Evolutionary conservation across 495 filamentous ascomycete genomes (phyloP).

Genomic region (Hypomontagnella monticulosa): DNA sequence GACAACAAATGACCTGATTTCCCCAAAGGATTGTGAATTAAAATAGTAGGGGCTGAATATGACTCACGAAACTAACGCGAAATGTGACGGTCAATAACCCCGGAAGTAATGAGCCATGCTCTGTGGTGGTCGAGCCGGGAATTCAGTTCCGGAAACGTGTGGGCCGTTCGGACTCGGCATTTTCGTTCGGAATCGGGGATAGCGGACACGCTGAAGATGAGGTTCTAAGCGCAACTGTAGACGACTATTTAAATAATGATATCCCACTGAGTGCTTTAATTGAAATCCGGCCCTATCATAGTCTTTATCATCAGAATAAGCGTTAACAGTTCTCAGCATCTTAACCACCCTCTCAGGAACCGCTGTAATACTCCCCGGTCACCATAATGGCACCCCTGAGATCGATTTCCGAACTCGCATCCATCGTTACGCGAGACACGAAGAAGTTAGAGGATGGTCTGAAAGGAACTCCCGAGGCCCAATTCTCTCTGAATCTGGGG

Average conservation of each 20-base stretch:
- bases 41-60: not conserved
- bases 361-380: not conserved
- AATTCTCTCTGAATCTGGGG: constrained; percentile 39
- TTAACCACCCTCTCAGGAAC: not conserved
- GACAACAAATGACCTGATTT: too few relatives aligned
- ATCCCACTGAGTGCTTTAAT: not conserved
- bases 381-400: constrained; percentile 35
- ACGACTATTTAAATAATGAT: constrained; percentile 23
- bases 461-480: constrained; percentile 28
- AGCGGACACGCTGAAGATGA: not conserved
- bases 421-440: constrained; percentile 32
- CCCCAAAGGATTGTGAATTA: too few relatives aligned
- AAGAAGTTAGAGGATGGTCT: constrained; percentile 22
- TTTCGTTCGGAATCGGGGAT: constrained; percentile 31
- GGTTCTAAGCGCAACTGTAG: not conserved
- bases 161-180: constrained; percentile 22
- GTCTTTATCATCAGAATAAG: not conserved
- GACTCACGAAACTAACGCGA: too few relatives aligned
- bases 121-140: constrained; percentile 10
- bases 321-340: not conserved
- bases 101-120: not conserved
- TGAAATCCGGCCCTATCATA: not conserved
- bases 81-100: not conserved
- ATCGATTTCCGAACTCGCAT: constrained; percentile 42
- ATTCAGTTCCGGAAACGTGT: not conserved